Base-by-base conservation (phyloP, 495 filamentous ascomycete genomes). In the Penicillium maclennaniae region DNA sequence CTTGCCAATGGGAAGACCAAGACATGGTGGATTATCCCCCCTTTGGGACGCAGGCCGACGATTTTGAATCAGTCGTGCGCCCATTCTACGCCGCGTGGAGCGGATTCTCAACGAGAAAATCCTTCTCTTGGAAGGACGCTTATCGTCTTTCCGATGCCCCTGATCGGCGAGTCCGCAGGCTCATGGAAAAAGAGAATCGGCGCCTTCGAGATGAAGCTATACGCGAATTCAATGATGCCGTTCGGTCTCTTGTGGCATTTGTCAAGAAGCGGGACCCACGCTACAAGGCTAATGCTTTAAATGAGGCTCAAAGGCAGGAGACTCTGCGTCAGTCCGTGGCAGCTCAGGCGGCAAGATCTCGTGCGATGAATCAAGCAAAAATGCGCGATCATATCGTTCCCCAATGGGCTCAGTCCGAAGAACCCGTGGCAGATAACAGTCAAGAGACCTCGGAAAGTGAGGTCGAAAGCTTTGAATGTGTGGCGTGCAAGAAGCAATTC, bases 131-230 rank as follows among this genome's bases (percentile, higher is more conserved):
- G 93, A 87, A 82, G 62, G 91, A 99, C 67, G 72, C 75, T 43
- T 92, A 92, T 65, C 83, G 86, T 34, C 78, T 86, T 41, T 85
- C 84, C 0, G 91, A 97, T 47, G 92, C 92, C 0, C 91, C 88
- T 10, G 93, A 99, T 71, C 84, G 93, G 46, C 82, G 86, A 36
- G 72, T 87, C 23, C 83, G 95, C 55, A 79, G 95, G 45, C 59
- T 89, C 53, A 93, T 97, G 84, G 95, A 97, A 65, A 96, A 96
- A 66, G 92, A 96, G 69, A 99, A 99, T 68, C 89, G 84, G 58
- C 85, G 84, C 40, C 69, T 88, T n/a, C 79, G 93, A 51, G 89
- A 95, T 8, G 87, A 88, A 36, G 89, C 82, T 2, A 83, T 90
- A 26, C 82, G 86, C 39, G 88, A 96, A 51, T 97, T 92, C 72